These are phyloP conservation scores for Fistulifera pelliculosa DNA, from an alignment of 108 stramenopile species.

Conservation along the genomic window DNA sequence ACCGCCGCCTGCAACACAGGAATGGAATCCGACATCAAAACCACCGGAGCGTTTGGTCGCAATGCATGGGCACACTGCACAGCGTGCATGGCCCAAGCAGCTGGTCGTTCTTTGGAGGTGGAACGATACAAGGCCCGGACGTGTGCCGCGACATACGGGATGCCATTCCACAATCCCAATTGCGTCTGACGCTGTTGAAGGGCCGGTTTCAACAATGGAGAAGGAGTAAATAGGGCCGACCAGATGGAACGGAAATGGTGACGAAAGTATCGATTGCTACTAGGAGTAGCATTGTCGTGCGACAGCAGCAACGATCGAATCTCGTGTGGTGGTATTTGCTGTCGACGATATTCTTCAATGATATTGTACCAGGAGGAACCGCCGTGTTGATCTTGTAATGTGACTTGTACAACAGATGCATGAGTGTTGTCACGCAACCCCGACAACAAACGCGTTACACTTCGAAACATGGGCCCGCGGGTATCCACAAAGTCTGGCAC, in stretches of 20 bases:
- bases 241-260: slow-evolving; percentile 10
- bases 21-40: slow-evolving; percentile 25
- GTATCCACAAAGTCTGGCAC: slow-evolving; percentile 8
- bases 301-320: no score
- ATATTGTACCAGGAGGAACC: slow-evolving; percentile 1
- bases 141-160: slow-evolving; percentile 34
- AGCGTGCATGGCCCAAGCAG: slow-evolving; percentile 21
- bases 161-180: slow-evolving; percentile 20
- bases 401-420: not conserved
- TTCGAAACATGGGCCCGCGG: not conserved
- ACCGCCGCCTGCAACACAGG: slow-evolving; percentile 10
- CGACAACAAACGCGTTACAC: not conserved
- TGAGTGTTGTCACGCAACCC: not conserved
- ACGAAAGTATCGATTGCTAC: slow-evolving; percentile 3
- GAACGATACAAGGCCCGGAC: slow-evolving; percentile 30
- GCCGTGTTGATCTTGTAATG: slow-evolving; percentile 2
- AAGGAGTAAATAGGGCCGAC: slow-evolving; percentile 33
- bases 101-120: not conserved
- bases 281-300: no score
- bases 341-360: slow-evolving; percentile 1
- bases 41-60: slow-evolving; percentile 18
- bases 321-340: not conserved
- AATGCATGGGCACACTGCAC: slow-evolving; percentile 26
- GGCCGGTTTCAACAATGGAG: slow-evolving; percentile 18
- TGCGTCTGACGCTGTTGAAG: slow-evolving; percentile 15